Conservation (phyloP, 2,329 filamentous ascomycete species). For the Cryoendolithus antarcticus region DNA sequence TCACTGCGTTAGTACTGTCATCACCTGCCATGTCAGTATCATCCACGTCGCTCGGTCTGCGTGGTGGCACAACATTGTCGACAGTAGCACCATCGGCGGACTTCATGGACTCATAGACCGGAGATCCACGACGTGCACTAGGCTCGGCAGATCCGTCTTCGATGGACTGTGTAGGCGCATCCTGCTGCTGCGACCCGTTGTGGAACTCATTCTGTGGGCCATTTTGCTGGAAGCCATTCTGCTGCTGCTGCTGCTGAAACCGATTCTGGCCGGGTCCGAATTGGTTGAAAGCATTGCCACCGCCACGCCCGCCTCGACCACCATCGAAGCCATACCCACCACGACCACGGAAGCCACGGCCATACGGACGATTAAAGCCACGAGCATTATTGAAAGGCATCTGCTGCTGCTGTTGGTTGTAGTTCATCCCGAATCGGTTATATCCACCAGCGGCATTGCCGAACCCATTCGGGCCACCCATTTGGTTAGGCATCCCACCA, state of each 20-base stretch:
- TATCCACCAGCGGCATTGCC: conserved; percentile 43
- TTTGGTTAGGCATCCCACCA: conserved; percentile 32
- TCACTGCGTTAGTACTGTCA: conserved; percentile 17
- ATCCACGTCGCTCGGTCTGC: conserved; percentile 21
- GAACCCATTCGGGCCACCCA: conserved; percentile 26
- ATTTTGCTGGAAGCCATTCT: conserved; percentile 10
- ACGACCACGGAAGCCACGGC: conserved; percentile 25
- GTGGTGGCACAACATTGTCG: conserved; percentile 12
- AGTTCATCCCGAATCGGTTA: conserved; percentile 22
- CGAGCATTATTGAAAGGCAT: conserved; percentile 41
- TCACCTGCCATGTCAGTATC: conserved; percentile 21
- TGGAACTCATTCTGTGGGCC: conserved; percentile 7
- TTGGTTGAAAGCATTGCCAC: conserved; percentile 5
- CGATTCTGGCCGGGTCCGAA: conserved; percentile 4
- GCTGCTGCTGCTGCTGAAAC: conserved; percentile 13
- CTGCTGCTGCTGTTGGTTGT: conserved; percentile 27
- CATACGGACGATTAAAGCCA: conserved; percentile 50
- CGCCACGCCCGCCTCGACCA: conserved; percentile 5
- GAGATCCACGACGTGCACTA: conserved; percentile 15
- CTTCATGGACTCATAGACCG: conserved; percentile 18
- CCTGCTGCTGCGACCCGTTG: conserved; percentile 8
- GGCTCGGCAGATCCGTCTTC: conserved; percentile 3
- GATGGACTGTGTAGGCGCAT: conserved; percentile 10
- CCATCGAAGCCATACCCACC: conserved; percentile 16
- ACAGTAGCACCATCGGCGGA: conserved; percentile 7